Percentiles rank a stretch among this genome's conserved stretches.
phyloP scores from a whole-genome alignment of 352 stramenopile species.

The Globisporangium cystogenes region DNA sequence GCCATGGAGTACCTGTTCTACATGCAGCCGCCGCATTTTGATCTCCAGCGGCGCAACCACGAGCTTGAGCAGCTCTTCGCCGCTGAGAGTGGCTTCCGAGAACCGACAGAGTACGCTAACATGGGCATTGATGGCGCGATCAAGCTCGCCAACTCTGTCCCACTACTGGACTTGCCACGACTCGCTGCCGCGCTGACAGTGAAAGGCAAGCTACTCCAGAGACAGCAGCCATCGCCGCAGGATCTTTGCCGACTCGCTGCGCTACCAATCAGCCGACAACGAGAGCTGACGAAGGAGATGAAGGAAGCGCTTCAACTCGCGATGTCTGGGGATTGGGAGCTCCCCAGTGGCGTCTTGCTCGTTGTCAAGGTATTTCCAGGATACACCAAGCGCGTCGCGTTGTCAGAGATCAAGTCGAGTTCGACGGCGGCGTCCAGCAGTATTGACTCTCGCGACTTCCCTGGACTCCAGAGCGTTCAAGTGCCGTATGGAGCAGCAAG shows the following conservation, averaged over 20 bases:
- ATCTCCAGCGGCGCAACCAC: slow-evolving; percentile 23
- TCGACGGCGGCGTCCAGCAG: background rate
- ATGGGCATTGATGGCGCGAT: slow-evolving; percentile 55
- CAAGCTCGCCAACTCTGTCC: slow-evolving; percentile 72
- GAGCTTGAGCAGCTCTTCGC: slow-evolving; percentile 55
- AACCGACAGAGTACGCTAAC: slow-evolving; percentile 34
- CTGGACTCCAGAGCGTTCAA: slow-evolving; percentile 55
- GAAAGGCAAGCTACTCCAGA: slow-evolving; percentile 18
- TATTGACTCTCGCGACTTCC: slow-evolving; percentile 24
- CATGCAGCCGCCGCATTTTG: slow-evolving; percentile 35
- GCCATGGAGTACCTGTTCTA: slow-evolving; percentile 86
- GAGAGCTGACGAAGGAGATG: slow-evolving; percentile 27
- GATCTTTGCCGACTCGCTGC: slow-evolving; percentile 15
- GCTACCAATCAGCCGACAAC: slow-evolving; percentile 17
- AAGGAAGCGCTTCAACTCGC: slow-evolving; percentile 32
- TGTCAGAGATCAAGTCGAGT: slow-evolving; percentile 6
- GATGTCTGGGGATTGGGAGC: slow-evolving; percentile 34
- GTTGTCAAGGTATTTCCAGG: slow-evolving; percentile 86
- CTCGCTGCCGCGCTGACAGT: slow-evolving; percentile 19
- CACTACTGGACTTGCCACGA: slow-evolving; percentile 40
- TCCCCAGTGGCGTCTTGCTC: slow-evolving; percentile 43
- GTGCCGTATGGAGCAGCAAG: slow-evolving; percentile 7
- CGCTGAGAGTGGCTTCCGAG: slow-evolving; percentile 65
- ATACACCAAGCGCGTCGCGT: slow-evolving; percentile 35
- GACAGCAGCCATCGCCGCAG: slow-evolving; percentile 11